These are phyloP conservation scores for Cymbopogon flexuosus DNA, from an alignment of 202 grass and related monocot genomes.

Conservation along the genomic window DNA sequence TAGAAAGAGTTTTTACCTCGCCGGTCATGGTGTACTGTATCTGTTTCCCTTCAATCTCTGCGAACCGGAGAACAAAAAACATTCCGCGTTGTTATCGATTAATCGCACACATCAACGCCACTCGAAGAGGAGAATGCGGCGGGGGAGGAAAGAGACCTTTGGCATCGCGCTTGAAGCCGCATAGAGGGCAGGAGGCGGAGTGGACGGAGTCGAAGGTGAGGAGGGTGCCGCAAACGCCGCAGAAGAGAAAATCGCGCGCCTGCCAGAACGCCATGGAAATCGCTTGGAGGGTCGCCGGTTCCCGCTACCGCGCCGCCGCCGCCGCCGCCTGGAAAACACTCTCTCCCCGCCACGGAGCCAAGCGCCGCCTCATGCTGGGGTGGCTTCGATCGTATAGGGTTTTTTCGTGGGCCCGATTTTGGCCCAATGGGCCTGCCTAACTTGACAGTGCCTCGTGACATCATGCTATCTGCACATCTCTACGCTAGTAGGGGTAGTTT, in stretches of 20 bases:
- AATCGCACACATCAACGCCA: not conserved
- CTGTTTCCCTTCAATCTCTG: conserved; percentile 72
- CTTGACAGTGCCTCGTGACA: not conserved
- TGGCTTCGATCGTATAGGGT: not conserved
- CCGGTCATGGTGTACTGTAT: conserved; percentile 54
- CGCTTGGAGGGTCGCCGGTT: not conserved
- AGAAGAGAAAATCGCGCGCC: conserved; percentile 81
- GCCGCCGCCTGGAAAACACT: not conserved
- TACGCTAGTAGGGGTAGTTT: no score
- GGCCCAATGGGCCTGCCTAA: conserved; percentile 3
- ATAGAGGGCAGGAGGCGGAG: conserved; percentile 57
- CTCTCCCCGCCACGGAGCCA: not conserved
- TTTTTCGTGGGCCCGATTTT: not conserved
- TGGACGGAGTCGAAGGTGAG: conserved; percentile 56
- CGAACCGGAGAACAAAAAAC: not conserved
- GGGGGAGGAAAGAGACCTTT: conserved; percentile 31
- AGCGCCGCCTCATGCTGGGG: not conserved
- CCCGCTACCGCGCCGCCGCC: not conserved
- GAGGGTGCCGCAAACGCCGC: conserved; percentile 65
- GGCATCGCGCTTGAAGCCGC: conserved; percentile 77
- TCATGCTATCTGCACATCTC: not conserved
- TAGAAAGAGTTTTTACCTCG: conserved; percentile 46
- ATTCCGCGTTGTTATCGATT: not conserved
- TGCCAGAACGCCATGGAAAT: conserved; percentile 55
- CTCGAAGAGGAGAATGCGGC: not conserved